phyloP scores from a whole-genome alignment of 768 basidiomycete genomes.

The Pholiota molesta region DNA sequence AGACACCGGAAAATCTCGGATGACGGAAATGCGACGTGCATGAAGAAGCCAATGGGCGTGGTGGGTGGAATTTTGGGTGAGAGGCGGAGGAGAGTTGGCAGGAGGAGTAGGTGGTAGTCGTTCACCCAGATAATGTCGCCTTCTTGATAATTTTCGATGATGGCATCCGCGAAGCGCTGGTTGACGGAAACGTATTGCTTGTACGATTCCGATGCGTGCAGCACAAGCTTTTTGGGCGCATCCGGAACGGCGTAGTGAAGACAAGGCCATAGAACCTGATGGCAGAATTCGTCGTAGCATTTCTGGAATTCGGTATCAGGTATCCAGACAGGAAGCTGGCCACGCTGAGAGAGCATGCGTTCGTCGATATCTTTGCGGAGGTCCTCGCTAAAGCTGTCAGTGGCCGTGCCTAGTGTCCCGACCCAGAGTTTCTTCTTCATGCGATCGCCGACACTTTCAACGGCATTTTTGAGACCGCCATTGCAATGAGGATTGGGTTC shows the following conservation, averaged over 20 bases:
- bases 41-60: conserved; percentile 89
- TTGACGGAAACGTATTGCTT: conserved; percentile 90
- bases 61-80: conserved; percentile 53
- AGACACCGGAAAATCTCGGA: conserved; percentile 96
- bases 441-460: conserved; percentile 66
- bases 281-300: conserved; percentile 87
- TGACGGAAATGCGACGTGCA: conserved; percentile 95
- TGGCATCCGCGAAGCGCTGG: conserved; percentile 84
- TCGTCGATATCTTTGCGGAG: conserved; percentile 59
- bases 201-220: conserved; percentile 81
- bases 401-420: conserved; percentile 74
- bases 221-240: conserved; percentile 78
- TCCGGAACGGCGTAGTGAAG: conserved; percentile 87
- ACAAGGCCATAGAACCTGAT: conserved; percentile 87
- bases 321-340: conserved; percentile 71
- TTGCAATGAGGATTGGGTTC: conserved; percentile 75
- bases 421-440: conserved; percentile 58
- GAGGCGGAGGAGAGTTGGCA: conserved; percentile 83
- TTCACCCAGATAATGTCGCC: conserved; percentile 94
- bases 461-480: conserved; percentile 82
- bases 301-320: conserved; percentile 77
- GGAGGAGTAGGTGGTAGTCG: conserved; percentile 96
- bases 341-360: conserved; percentile 43
- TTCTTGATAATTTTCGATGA: conserved; percentile 78
- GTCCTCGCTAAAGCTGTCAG: conserved; percentile 62